Conservation (phyloP, 345 rosid genomes). For the sweet orange (Citrus sinensis) region DNA sequence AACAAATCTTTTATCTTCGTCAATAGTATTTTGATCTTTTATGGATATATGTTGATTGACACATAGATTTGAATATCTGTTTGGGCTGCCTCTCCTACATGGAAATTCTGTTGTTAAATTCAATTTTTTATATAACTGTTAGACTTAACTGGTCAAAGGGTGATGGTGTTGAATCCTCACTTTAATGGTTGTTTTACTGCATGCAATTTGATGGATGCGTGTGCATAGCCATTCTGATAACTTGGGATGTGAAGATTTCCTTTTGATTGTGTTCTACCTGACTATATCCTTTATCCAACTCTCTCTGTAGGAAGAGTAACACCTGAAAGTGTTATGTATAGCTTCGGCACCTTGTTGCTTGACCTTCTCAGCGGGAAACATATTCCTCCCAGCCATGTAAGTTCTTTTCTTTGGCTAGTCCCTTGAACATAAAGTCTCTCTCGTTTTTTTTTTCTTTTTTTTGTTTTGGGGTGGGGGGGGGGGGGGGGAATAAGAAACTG, state of each 20-base stretch:
- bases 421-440: background rate
- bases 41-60: background rate
- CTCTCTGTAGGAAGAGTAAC: constrained; percentile 70
- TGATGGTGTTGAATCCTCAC: background rate
- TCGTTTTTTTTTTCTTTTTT: too few relatives aligned
- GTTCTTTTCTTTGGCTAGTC: constrained; percentile 19
- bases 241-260: background rate
- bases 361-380: constrained; percentile 96
- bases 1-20: background rate
- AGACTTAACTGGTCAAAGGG: background rate
- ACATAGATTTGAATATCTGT: background rate
- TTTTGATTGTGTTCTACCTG: background rate
- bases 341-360: constrained; percentile 87
- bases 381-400: constrained; percentile 96
- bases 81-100: background rate
- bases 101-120: background rate
- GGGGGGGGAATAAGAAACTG: too few relatives aligned
- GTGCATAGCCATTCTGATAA: background rate
- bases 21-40: background rate
- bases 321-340: constrained; percentile 84
- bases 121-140: background rate
- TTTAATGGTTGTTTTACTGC: background rate
- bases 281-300: background rate
- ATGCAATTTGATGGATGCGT: background rate
- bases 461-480: too few relatives aligned